Percentiles rank a stretch among this genome's conserved stretches.
phyloP scores from a whole-genome alignment of 805 yeast genomes.

The Priceomyces castillae region DNA sequence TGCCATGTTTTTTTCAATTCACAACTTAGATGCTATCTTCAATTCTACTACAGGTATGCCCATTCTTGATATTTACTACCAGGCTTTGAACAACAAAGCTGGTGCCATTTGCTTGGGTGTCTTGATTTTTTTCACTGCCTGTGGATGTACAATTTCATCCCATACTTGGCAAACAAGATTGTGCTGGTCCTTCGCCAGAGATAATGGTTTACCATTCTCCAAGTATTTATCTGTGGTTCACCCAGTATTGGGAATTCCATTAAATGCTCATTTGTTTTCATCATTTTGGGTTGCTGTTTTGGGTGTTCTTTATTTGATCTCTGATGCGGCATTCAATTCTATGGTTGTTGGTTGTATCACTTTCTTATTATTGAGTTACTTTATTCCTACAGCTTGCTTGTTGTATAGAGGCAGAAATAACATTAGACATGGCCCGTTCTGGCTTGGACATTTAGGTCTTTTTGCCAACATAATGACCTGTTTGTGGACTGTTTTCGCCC shows the following conservation, averaged over 20 bases:
- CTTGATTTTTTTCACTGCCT: slow-evolving; percentile 50
- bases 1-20: slow-evolving; percentile 59
- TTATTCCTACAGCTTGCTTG: slow-evolving; percentile 52
- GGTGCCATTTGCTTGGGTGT: slow-evolving; percentile 55
- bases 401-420: slow-evolving; percentile 48
- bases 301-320: slow-evolving; percentile 63
- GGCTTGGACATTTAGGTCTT: slow-evolving; percentile 57
- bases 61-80: slow-evolving; percentile 59
- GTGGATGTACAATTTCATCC: slow-evolving; percentile 57
- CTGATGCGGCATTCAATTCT: slow-evolving; percentile 65
- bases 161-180: slow-evolving; percentile 70
- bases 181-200: slow-evolving; percentile 68
- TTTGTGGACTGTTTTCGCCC: slow-evolving; percentile 56
- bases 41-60: slow-evolving; percentile 59
- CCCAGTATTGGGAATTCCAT: slow-evolving; percentile 49
- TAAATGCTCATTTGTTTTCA: slow-evolving; percentile 57
- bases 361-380: slow-evolving; percentile 55
- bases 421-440: slow-evolving; percentile 63
- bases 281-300: slow-evolving; percentile 50
- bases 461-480: slow-evolving; percentile 50
- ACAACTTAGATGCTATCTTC: slow-evolving; percentile 48
- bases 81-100: slow-evolving; percentile 49
- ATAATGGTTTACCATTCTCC: slow-evolving; percentile 59
- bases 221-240: slow-evolving; percentile 49
- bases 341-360: slow-evolving; percentile 61